Evolutionary conservation across 768 basidiomycete species (phyloP).

Genomic region (Termitomyces sp.): DNA sequence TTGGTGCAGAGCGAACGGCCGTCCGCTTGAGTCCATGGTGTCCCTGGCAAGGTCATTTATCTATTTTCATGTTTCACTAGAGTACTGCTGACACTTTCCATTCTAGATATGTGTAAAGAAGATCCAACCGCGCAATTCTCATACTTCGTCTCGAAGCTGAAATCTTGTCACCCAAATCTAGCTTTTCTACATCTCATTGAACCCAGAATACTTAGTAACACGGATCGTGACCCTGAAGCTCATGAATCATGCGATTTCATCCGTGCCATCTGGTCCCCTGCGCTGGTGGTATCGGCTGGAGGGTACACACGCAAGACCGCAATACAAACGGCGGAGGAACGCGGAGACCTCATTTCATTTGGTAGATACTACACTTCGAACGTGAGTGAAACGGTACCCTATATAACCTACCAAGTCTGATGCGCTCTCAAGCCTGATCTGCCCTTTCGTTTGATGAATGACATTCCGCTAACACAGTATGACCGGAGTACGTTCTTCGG

Average conservation of each 20-base stretch:
- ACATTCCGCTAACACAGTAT: constrained; percentile 22
- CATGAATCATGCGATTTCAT: constrained; percentile 36
- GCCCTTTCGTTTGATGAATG: background rate
- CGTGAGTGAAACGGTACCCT: constrained; percentile 13
- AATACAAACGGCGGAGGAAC: constrained; percentile 26
- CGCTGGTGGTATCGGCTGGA: constrained; percentile 35
- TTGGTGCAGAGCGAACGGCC: constrained; percentile 49
- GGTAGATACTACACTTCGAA: constrained; percentile 27
- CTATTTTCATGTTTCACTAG: background rate
- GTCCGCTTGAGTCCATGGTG: constrained; percentile 58
- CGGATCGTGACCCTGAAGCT: constrained; percentile 3
- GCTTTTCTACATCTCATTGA: constrained; percentile 52
- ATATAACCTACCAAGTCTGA: background rate
- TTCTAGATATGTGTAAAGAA: constrained; percentile 43
- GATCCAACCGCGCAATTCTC: constrained; percentile 52
- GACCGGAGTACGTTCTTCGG: constrained; percentile 35
- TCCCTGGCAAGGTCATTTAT: constrained; percentile 17
- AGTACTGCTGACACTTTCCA: constrained; percentile 18
- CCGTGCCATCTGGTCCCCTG: constrained; percentile 37
- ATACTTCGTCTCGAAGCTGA: constrained; percentile 38
- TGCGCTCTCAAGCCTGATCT: constrained; percentile 3
- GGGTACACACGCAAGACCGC: constrained; percentile 38
- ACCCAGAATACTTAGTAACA: constrained; percentile 20
- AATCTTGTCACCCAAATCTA: constrained; percentile 30
- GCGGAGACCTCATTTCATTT: constrained; percentile 23